These are phyloP conservation scores for Onygena corvina DNA, from an alignment of 2,329 filamentous ascomycete species.

Conservation along the genomic window DNA sequence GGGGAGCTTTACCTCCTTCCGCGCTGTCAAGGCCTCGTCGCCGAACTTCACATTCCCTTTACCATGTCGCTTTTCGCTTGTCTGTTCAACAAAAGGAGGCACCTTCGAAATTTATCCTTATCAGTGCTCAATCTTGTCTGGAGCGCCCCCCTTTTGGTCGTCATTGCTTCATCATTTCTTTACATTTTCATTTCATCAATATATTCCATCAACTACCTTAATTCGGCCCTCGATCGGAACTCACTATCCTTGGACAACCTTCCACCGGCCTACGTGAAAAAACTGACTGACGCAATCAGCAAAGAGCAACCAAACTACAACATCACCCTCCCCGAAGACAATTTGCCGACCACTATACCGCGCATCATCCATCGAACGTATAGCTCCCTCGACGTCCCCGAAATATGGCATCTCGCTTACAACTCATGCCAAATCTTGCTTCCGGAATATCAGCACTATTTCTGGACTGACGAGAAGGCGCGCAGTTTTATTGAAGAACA, in stretches of 20 bases:
- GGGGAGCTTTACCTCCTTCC: background rate
- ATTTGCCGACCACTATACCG: background rate
- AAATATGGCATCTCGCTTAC: background rate
- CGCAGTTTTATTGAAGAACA: constrained; percentile 17
- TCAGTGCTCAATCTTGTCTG: background rate
- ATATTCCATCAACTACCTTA: background rate
- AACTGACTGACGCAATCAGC: background rate
- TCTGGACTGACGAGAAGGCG: constrained; percentile 19
- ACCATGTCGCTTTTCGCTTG: background rate
- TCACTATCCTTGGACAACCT: constrained; percentile 1
- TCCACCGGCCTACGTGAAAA: background rate
- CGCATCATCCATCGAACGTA: constrained; percentile 9
- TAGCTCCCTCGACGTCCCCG: background rate
- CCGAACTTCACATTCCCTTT: background rate
- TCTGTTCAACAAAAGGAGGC: constrained; percentile 2
- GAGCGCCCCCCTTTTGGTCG: background rate
- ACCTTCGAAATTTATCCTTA: background rate
- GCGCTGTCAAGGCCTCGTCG: background rate
- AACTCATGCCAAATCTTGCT: constrained; percentile 4
- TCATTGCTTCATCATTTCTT: background rate
- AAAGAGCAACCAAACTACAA: background rate
- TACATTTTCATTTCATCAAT: background rate
- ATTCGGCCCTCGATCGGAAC: background rate
- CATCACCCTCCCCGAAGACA: background rate
- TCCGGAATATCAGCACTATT: constrained; percentile 10